Base-by-base conservation (phyloP, 331 rosid genomes). In the Pyrus hybrid region DNA sequence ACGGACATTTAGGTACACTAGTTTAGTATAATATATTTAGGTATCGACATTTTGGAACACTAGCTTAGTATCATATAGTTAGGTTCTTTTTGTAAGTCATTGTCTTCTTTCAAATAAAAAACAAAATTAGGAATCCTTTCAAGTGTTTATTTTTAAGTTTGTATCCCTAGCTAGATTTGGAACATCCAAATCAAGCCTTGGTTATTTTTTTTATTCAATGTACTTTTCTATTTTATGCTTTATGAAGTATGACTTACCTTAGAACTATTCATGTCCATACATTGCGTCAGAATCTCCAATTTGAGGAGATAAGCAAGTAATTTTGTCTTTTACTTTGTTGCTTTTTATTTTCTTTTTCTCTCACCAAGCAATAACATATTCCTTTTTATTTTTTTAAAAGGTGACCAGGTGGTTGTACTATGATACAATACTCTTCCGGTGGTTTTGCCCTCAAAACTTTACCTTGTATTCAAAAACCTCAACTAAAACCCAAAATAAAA, bases 311-410 rank as follows among this genome's bases (percentile, higher is more conserved):
- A 9, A 37, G 43, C 43, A 9, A 37, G 13, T 37, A 37, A 9
- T 37, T 37, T 37, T 37, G 13, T 9, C 43, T 56, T 65, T 56
- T 18, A 5, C 25, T 61, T 41, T 70, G 18, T 68, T 60, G 11
- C 23, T 56, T 67, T 45, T 9, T 0, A 6, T 28, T 43, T 49
- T 49, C 8, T 6, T 70, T 51, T 30, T 62, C 13, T 28, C 8
- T 76, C 13, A 5, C 23, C 41, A 71, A 78, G 72, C 77, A 78
- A 64, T 64, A 12, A 29, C 4, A 28, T 49, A 51, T 51, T 70
- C 63, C 1, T 21, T 57, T 22, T 21, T 21, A 21, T 3, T 35
- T 8, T 8, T 35, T 35, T 35, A 0, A 8, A 35, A 35, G 1
- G 41, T 33, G 41, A 35, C 3, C 1, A 35, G 41, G 2, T 33